Base-by-base conservation (phyloP, 176 grass and related monocot species). In the Oryza punctata region DNA sequence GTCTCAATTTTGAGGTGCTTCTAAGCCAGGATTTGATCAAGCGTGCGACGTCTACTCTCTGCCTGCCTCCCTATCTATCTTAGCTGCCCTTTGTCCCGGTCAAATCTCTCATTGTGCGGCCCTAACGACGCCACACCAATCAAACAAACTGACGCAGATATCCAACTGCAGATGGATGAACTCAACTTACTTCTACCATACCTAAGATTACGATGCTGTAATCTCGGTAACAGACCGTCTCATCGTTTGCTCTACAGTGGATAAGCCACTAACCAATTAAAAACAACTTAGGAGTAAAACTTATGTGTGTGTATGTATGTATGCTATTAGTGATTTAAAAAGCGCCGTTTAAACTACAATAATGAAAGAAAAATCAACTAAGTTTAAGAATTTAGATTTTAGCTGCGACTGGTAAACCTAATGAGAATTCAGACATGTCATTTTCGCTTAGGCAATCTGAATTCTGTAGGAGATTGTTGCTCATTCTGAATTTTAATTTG, bases 1-100 rank as follows among this genome's bases (percentile, higher is more conserved):
- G 75, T 84, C 75, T 70, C 69, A 14, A 19, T 21, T 63, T 68
- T 64, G 75, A 64, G 38, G 41, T 46, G 85, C 84, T 87, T 90
- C 46, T 24, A 87, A 83, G 75, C 38, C 80, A 87, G 63, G 75
- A 70, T 72, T 72, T 79, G 41, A 69, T 57, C 52, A 57, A 18
- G 63, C 29, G 69, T 63, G 49, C 60, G 45, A 66, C 69, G 73
- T 72, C 26, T 66, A 57, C 30, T 10, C 24, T 40, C 30, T 27
- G n/a, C 57, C 67, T 74, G 46, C 57, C 19, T n/a, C 5, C 21
- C 19, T 19, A 41, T 41, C 40, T 41, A 41, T 1, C 40, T 41
- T 41, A 19, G 49, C 49, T 7, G 16, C 16, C 5, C 49, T 54
- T 54, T 82, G 11, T 18, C 10, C 19, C 47, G 40, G 88, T 79